These are phyloP conservation scores for Alternaria arborescens DNA, from an alignment of 2,329 filamentous ascomycete genomes.

Conservation along the genomic window DNA sequence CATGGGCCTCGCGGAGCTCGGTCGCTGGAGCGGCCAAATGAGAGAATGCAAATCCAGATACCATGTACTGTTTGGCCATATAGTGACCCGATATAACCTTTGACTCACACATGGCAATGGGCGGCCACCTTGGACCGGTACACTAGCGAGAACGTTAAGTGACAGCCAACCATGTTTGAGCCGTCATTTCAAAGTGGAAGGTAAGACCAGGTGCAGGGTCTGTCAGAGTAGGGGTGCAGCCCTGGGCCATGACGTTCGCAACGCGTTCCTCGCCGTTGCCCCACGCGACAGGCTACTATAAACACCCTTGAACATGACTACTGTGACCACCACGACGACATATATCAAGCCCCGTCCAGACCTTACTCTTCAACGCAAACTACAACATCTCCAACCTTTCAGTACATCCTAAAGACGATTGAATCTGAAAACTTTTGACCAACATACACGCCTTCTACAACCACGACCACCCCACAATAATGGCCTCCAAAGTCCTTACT, in stretches of 20 bases:
- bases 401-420: not conserved
- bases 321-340: slow-evolving; percentile 12
- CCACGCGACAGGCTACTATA: slow-evolving; percentile 18
- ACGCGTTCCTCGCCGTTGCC: slow-evolving; percentile 22
- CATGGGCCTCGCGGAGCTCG: slow-evolving; percentile 4
- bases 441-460: not conserved
- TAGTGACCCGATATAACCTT: not conserved
- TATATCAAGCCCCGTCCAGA: not conserved
- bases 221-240: slow-evolving; percentile 8
- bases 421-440: not conserved
- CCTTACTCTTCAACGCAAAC: not conserved
- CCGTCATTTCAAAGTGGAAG: not conserved
- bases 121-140: not conserved
- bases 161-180: slow-evolving; percentile 4
- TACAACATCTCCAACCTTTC: not conserved
- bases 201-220: not conserved
- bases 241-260: slow-evolving; percentile 18
- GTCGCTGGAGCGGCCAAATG: slow-evolving; percentile 1
- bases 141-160: not conserved
- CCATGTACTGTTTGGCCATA: slow-evolving; percentile 4
- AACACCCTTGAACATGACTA: slow-evolving; percentile 16
- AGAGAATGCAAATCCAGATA: slow-evolving; percentile 14
- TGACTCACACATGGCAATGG: slow-evolving; percentile 11
- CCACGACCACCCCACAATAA: slow-evolving; percentile 39
- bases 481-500: slow-evolving; percentile 69